Conservation (phyloP, 768 basidiomycete species). For the Harrya chromipes region DNA sequence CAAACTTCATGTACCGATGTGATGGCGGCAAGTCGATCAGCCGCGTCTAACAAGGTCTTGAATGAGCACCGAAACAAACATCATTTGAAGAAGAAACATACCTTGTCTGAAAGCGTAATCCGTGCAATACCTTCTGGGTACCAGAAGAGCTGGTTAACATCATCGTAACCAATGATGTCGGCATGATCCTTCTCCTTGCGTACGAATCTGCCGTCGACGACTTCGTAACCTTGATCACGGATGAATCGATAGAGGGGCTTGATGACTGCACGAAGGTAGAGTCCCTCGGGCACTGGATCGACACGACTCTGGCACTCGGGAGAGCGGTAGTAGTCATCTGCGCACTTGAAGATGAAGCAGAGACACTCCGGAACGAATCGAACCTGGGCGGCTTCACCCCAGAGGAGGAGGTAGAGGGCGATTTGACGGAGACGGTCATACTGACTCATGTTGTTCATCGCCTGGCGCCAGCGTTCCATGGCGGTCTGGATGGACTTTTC, state of each 20-base stretch:
- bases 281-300: slow-evolving; percentile 90
- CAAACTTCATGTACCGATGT: slow-evolving; percentile 95
- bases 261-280: slow-evolving; percentile 88
- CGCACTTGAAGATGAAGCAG: slow-evolving; percentile 99
- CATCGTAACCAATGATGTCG: slow-evolving; percentile 96
- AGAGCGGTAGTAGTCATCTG: slow-evolving; percentile 98
- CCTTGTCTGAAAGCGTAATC: slow-evolving; percentile 87
- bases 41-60: slow-evolving; percentile 54
- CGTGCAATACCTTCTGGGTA: slow-evolving; percentile 97
- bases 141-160: slow-evolving; percentile 99
- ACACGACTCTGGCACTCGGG: slow-evolving; percentile 94
- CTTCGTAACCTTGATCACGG: slow-evolving; percentile 96
- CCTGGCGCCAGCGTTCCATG: slow-evolving; percentile 90
- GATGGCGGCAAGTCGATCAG: slow-evolving; percentile 89
- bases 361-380: slow-evolving; percentile 95
- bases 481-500: slow-evolving; percentile 77
- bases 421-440: slow-evolving; percentile 97
- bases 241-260: slow-evolving; percentile 97
- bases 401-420: slow-evolving; percentile 90
- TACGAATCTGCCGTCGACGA: slow-evolving; percentile 92
- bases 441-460: slow-evolving; percentile 98
- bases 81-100: slow-evolving; percentile 26
- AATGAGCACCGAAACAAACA: not conserved
- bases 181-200: slow-evolving; percentile 91
- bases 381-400: slow-evolving; percentile 98